phyloP scores from a whole-genome alignment of 805 yeast genomes.

The Candida nemodendra region DNA sequence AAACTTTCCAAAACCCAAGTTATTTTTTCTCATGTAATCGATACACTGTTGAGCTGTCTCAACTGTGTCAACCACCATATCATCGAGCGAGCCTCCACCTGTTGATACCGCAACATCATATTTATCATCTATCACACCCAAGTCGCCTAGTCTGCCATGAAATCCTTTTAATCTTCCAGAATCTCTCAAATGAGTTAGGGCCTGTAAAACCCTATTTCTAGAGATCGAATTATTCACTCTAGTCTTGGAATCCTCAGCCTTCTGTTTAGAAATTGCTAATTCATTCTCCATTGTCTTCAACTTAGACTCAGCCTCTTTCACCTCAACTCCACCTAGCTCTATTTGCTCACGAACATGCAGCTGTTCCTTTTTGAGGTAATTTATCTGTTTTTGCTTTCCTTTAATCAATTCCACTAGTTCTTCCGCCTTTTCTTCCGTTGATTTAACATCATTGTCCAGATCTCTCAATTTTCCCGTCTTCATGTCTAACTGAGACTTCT shows the following conservation, averaged over 20 bases:
- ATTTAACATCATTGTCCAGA: conserved; percentile 43
- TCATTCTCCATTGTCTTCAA: conserved; percentile 55
- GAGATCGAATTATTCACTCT: conserved; percentile 58
- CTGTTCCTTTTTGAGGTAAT: conserved; percentile 47
- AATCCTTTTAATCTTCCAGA: conserved; percentile 85
- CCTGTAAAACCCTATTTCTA: conserved; percentile 69
- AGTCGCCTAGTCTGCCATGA: conserved; percentile 86
- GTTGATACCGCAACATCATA: conserved; percentile 95
- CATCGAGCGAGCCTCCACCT: conserved; percentile 87
- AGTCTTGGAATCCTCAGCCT: conserved; percentile 62
- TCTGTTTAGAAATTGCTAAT: conserved; percentile 55
- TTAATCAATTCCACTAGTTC: conserved; percentile 34
- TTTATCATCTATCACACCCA: conserved; percentile 85
- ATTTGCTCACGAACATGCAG: conserved; percentile 53
- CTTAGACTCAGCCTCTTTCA: conserved; percentile 45
- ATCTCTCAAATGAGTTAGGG: conserved; percentile 65
- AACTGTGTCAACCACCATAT: conserved; percentile 84
- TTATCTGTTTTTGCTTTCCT: conserved; percentile 46
- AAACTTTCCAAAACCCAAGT: conserved; percentile 86
- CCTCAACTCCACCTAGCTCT: conserved; percentile 55
- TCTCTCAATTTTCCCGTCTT: conserved; percentile 45
- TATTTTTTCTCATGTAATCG: conserved; percentile 76
- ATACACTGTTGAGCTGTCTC: conserved; percentile 63
- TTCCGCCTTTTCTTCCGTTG: conserved; percentile 43
- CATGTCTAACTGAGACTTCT: conserved; percentile 63